Percentiles rank a stretch among this genome's conserved stretches.
These are phyloP conservation scores for Suzukiozyma palmioleophila DNA, from an alignment of 1,139 yeast species.

Conservation along the genomic window DNA sequence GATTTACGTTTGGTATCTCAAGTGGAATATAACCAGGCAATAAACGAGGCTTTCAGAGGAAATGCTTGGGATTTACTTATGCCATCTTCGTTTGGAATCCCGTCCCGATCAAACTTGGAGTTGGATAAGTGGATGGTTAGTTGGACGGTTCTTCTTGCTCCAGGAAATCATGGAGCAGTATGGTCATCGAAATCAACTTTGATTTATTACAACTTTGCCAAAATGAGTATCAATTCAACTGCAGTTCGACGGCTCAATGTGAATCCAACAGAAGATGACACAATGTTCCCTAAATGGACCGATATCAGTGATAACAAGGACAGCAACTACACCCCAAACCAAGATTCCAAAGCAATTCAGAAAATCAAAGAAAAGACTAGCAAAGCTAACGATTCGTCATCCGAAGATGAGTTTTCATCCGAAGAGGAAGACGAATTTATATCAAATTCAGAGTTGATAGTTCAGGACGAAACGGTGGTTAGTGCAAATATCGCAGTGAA, in stretches of 20 bases:
- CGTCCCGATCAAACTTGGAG: slow-evolving; percentile 63
- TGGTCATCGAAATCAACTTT: slow-evolving; percentile 72
- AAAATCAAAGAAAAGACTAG: slow-evolving; percentile 6
- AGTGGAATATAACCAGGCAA: slow-evolving; percentile 68
- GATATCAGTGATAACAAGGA: slow-evolving; percentile 10
- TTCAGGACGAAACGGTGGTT: slow-evolving; percentile 31
- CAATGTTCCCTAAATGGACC: slow-evolving; percentile 39
- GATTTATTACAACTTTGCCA: slow-evolving; percentile 69
- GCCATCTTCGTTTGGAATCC: slow-evolving; percentile 62
- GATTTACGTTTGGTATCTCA: slow-evolving; percentile 67
- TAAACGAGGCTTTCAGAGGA: slow-evolving; percentile 54
- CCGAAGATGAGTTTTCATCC: slow-evolving; percentile 20
- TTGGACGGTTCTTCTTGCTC: slow-evolving; percentile 68
- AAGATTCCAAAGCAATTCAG: slow-evolving; percentile 1
- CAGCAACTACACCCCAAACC: slow-evolving; percentile 5
- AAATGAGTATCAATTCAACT: slow-evolving; percentile 64
- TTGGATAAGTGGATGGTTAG: slow-evolving; percentile 78
- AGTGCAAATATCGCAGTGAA: slow-evolving; percentile 50
- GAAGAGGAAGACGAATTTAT: slow-evolving; percentile 33
- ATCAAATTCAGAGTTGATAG: slow-evolving; percentile 33
- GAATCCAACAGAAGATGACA: slow-evolving; percentile 20
- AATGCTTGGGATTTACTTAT: slow-evolving; percentile 60
- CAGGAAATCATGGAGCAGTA: slow-evolving; percentile 53
- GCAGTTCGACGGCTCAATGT: slow-evolving; percentile 47
- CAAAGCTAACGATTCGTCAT: slow-evolving; percentile 7